phyloP scores from a whole-genome alignment of 345 rosid genomes.

The Nephelium lappaceum region DNA sequence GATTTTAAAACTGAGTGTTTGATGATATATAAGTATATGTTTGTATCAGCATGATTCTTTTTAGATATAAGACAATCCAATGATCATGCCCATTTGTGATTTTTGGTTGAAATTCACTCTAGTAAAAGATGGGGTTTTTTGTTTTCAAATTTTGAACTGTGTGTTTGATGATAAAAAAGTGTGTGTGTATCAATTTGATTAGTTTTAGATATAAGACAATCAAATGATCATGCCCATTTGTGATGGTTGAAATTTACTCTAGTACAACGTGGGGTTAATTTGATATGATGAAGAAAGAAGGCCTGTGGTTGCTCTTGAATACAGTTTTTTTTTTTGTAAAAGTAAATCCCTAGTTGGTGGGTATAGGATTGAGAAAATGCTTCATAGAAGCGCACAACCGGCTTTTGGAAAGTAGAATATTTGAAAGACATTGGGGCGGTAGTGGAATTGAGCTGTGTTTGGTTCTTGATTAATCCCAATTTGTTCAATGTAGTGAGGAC shows the following conservation, averaged over 20 bases:
- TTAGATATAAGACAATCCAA: background rate
- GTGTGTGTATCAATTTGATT: background rate
- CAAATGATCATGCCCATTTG: background rate
- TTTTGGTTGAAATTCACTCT: background rate
- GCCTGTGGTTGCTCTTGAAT: background rate
- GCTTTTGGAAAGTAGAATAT: background rate
- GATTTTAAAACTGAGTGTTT: background rate
- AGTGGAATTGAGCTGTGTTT: background rate
- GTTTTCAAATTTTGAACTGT: background rate
- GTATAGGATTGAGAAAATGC: background rate
- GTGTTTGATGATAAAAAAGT: background rate
- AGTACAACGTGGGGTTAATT: background rate
- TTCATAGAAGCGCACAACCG: background rate
- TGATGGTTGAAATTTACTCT: background rate
- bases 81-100: background rate
- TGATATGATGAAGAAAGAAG: background rate
- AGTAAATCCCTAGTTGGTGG: background rate
- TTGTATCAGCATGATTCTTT: background rate
- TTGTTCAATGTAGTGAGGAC: background rate
- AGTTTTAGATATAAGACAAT: background rate
- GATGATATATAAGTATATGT: background rate
- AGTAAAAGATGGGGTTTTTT: too few species aligned
- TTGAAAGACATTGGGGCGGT: background rate
- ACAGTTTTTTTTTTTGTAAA: background rate
- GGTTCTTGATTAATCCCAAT: background rate